These are phyloP conservation scores for Megacollybia platyphylla DNA, from an alignment of 1,284 basidiomycete species.

Conservation along the genomic window DNA sequence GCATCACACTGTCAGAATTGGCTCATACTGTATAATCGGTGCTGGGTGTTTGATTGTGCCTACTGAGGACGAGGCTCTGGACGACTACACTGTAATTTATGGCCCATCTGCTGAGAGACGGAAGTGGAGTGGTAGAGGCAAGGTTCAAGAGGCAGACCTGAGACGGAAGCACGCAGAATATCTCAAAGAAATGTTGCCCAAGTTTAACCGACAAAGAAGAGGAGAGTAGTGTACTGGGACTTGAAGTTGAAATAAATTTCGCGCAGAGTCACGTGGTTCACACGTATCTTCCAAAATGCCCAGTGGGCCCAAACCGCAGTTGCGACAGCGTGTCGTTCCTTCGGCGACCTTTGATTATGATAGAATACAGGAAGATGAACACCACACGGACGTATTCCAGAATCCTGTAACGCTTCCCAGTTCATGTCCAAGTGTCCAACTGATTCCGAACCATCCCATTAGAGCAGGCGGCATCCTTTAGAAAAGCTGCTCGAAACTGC, in stretches of 20 bases:
- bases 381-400: slow-evolving; percentile 27
- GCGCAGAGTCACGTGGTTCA: neutral
- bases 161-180: slow-evolving; percentile 85
- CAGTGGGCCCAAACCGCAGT: neutral
- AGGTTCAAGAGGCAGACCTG: slow-evolving; percentile 73
- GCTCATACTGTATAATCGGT: slow-evolving; percentile 74
- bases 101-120: slow-evolving; percentile 64
- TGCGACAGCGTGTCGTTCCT: slow-evolving; percentile 1
- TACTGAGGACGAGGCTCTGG: slow-evolving; percentile 62
- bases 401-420: slow-evolving; percentile 22
- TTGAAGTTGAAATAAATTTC: neutral
- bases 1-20: slow-evolving; percentile 67
- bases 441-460: slow-evolving; percentile 4
- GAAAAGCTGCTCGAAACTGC: slow-evolving; percentile 51
- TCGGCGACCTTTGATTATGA: slow-evolving; percentile 10
- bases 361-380: slow-evolving; percentile 30
- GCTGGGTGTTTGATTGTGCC: slow-evolving; percentile 67
- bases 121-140: slow-evolving; percentile 78
- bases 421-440: slow-evolving; percentile 2
- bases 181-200: slow-evolving; percentile 79
- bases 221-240: neutral
- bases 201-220: slow-evolving; percentile 50
- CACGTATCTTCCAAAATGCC: neutral
- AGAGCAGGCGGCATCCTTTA: slow-evolving; percentile 42
- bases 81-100: slow-evolving; percentile 81